Percentiles rank a stretch among this genome's conserved stretches.
Evolutionary conservation across 1,284 basidiomycete species (phyloP).

Genomic region (Dichomitus squalens): DNA sequence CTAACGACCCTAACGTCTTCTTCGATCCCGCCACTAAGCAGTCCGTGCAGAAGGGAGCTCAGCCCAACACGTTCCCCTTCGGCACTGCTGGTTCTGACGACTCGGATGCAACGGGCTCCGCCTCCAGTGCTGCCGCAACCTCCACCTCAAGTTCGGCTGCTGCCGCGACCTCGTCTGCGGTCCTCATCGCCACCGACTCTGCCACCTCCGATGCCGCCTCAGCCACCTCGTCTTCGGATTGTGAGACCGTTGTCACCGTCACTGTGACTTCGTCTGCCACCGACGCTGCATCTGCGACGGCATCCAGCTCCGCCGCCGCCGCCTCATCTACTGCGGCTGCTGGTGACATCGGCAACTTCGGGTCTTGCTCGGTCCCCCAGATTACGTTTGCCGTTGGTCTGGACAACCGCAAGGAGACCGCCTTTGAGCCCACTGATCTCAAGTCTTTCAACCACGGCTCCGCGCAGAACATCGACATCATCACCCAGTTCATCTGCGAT

Average conservation of each 20-base stretch:
- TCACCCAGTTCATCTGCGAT: slow-evolving; percentile 59
- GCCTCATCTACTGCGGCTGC: slow-evolving; percentile 27
- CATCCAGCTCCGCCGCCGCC: slow-evolving; percentile 26
- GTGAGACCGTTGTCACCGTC: slow-evolving; percentile 19
- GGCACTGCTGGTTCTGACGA: slow-evolving; percentile 27
- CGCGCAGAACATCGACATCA: slow-evolving; percentile 56
- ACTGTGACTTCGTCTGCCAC: slow-evolving; percentile 18
- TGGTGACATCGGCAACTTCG: slow-evolving; percentile 50
- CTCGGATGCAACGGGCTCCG: slow-evolving; percentile 1
- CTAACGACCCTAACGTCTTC: slow-evolving; percentile 48
- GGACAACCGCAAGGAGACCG: slow-evolving; percentile 58
- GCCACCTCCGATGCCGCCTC: slow-evolving; percentile 8
- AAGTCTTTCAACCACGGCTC: slow-evolving; percentile 52
- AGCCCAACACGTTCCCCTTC: slow-evolving; percentile 57
- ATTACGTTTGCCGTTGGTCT: slow-evolving; percentile 65
- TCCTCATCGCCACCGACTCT: slow-evolving; percentile 25
- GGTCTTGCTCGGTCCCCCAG: slow-evolving; percentile 57
- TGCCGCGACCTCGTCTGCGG: slow-evolving; percentile 3
- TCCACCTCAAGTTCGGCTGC: slow-evolving; percentile 5
- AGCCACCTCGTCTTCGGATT: background rate
- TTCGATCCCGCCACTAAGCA: slow-evolving; percentile 52
- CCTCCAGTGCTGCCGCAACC: slow-evolving; percentile 18
- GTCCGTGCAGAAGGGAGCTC: slow-evolving; percentile 51
- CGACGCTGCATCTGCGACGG: slow-evolving; percentile 18
- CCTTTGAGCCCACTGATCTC: slow-evolving; percentile 50